These are phyloP conservation scores for Achaetomium macrosporum DNA, from an alignment of 2,329 filamentous ascomycete genomes.

Conservation along the genomic window DNA sequence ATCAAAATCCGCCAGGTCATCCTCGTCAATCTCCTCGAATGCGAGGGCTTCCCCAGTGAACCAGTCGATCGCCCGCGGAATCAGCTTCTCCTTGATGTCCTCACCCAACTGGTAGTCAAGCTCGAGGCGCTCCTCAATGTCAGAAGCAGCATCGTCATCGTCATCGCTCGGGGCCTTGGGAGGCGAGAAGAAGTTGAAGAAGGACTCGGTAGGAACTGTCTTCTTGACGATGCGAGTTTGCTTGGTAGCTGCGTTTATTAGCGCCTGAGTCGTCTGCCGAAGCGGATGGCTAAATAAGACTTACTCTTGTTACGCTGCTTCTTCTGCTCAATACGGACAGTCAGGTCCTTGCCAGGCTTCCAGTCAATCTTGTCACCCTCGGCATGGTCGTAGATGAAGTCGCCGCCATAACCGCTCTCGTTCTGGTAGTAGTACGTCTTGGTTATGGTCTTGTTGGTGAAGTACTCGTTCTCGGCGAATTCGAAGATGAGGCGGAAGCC, in stretches of 20 bases:
- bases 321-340: conserved; percentile 94
- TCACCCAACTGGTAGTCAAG: conserved; percentile 98
- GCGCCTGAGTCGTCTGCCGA: not conserved
- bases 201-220: conserved; percentile 96
- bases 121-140: conserved; percentile 96
- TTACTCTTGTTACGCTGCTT: conserved; percentile 99
- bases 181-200: conserved; percentile 98
- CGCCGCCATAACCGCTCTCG: conserved; percentile 95
- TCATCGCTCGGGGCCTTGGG: conserved; percentile 79
- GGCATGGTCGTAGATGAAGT: conserved; percentile 99
- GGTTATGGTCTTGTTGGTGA: conserved; percentile 93
- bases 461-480: conserved; percentile 91
- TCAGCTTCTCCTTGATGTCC: conserved; percentile 99
- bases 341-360: conserved; percentile 89
- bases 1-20: conserved; percentile 83
- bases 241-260: conserved; percentile 71
- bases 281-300: conserved; percentile 18
- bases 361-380: conserved; percentile 98
- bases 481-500: conserved; percentile 98
- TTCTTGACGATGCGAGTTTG: conserved; percentile 99
- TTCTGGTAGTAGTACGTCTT: conserved; percentile 99
- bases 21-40: conserved; percentile 83
- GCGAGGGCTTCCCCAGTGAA: conserved; percentile 97
- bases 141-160: conserved; percentile 68
- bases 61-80: conserved; percentile 97